phyloP scores from a whole-genome alignment of 331 rosid species.

The Prunus yedoensis region DNA sequence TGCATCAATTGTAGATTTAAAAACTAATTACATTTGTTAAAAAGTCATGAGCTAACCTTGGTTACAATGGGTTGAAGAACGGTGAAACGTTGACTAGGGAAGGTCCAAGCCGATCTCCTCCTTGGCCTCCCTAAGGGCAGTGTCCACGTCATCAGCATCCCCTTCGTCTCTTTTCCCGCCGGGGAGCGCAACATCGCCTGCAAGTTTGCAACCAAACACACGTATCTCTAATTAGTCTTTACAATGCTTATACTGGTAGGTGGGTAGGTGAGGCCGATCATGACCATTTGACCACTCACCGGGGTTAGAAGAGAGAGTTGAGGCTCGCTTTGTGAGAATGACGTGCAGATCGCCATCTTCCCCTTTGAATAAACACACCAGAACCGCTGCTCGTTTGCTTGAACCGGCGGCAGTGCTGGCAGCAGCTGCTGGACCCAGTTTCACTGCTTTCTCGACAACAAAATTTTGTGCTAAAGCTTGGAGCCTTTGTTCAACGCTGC shows the following conservation, averaged over 20 bases:
- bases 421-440: background rate
- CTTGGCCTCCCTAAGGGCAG: constrained; percentile 85
- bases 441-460: background rate
- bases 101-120: constrained; percentile 88
- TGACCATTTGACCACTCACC: constrained; percentile 22
- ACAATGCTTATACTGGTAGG: background rate
- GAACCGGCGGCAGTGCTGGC: background rate
- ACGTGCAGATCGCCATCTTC: constrained; percentile 53
- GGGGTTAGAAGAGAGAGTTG: constrained; percentile 58
- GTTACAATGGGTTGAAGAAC: constrained; percentile 57
- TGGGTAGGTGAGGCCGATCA: background rate
- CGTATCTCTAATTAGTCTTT: background rate
- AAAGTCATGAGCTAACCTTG: constrained; percentile 39
- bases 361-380: constrained; percentile 62
- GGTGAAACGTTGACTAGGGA: constrained; percentile 58
- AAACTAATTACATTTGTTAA: too few species aligned
- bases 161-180: constrained; percentile 77
- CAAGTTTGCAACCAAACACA: constrained; percentile 19
- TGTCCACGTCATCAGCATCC: constrained; percentile 65
- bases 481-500: background rate
- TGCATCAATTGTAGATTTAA: too few species aligned
- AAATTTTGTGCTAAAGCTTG: background rate
- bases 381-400: constrained; percentile 60
- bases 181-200: constrained; percentile 90
- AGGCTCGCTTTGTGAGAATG: constrained; percentile 70